Evolutionary conservation across 2,329 filamentous ascomycete genomes (phyloP).

Genomic region (Colletotrichum sidae): DNA sequence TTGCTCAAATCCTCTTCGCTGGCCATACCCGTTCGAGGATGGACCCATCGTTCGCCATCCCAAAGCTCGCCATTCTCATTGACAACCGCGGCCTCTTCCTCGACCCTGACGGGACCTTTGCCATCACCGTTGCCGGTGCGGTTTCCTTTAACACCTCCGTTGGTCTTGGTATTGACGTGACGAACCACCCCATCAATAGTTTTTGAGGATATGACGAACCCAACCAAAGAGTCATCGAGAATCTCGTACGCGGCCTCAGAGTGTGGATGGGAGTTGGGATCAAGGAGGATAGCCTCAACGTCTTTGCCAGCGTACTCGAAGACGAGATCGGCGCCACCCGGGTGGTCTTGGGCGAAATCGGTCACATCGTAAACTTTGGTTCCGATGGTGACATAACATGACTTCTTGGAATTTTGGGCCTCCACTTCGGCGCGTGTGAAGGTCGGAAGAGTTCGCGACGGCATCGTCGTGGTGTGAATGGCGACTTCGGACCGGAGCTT

Average conservation of each 20-base stretch:
- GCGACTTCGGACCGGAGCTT: constrained; percentile 21
- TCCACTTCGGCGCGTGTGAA: constrained; percentile 85
- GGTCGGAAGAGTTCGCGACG: constrained; percentile 83
- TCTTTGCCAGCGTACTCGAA: constrained; percentile 93
- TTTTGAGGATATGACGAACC: constrained; percentile 77
- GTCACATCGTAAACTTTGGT: constrained; percentile 96
- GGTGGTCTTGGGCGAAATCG: constrained; percentile 89
- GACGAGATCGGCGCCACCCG: constrained; percentile 88
- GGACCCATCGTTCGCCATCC: constrained; percentile 47
- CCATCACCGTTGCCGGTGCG: constrained; percentile 40
- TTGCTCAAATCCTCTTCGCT: constrained; percentile 86
- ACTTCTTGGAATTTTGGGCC: constrained; percentile 81
- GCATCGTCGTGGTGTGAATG: constrained; percentile 65
- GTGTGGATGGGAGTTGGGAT: constrained; percentile 85
- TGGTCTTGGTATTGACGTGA: constrained; percentile 48
- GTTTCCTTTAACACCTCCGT: constrained; percentile 41
- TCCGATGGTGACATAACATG: constrained; percentile 93
- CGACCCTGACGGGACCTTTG: constrained; percentile 51
- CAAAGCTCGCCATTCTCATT: constrained; percentile 42
- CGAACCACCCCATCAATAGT: constrained; percentile 50
- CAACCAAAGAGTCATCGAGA: constrained; percentile 86
- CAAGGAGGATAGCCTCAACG: constrained; percentile 83
- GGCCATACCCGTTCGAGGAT: constrained; percentile 86
- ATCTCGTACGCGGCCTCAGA: constrained; percentile 96
- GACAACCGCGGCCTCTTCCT: constrained; percentile 42